Conservation (phyloP, 192 early-diverging fungal genomes). For the Podila epigama region DNA sequence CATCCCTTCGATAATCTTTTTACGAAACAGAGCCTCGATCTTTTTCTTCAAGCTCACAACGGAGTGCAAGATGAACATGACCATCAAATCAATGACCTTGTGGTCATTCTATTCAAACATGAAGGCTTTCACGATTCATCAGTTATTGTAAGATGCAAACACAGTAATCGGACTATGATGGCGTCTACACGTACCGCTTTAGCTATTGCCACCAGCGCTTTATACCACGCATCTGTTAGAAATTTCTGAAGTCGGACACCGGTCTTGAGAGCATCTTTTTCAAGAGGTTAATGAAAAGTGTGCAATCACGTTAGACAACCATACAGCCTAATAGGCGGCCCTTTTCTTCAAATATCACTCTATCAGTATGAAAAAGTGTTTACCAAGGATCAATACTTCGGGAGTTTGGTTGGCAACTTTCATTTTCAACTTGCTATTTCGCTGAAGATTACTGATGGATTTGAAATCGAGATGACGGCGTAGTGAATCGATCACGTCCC, state of each 20-base stretch:
- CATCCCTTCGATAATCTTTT: conserved; percentile 55
- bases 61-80: conserved; percentile 59
- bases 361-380: neutral
- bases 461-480: conserved; percentile 70
- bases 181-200: conserved; percentile 45
- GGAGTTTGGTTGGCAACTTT: conserved; percentile 38
- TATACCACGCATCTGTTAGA: conserved; percentile 75
- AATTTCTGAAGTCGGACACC: conserved; percentile 73
- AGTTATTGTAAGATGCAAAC: neutral
- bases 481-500: conserved; percentile 56
- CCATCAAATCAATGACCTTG: conserved; percentile 60
- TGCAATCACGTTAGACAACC: neutral
- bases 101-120: conserved; percentile 44
- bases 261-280: conserved; percentile 68
- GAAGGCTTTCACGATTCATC: too few relatives aligned
- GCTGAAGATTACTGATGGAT: conserved; percentile 60
- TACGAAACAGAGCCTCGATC: conserved; percentile 55
- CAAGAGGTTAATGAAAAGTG: neutral
- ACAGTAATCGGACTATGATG: neutral
- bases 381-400: conserved; percentile 61
- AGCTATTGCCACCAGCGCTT: conserved; percentile 58
- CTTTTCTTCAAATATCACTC: too few relatives aligned
- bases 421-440: conserved; percentile 6
- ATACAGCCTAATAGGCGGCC: neutral
- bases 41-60: conserved; percentile 62